Evolutionary conservation across 305 asterid species (phyloP).

Genomic region (Striga hermonthica): DNA sequence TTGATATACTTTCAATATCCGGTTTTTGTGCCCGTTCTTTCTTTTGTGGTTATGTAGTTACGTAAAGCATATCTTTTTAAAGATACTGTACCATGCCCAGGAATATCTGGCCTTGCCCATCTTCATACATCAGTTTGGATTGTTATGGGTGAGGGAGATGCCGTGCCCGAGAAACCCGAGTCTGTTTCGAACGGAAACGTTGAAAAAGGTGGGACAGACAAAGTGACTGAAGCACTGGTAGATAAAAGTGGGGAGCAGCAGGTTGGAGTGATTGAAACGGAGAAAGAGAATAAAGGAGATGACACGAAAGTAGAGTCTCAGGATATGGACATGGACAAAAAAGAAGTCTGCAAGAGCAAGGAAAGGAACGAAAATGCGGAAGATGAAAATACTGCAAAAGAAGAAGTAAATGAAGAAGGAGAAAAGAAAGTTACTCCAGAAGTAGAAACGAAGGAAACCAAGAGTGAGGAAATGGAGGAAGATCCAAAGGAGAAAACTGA

Average conservation of each 20-base stretch:
- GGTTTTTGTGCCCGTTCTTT: neutral
- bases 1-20: too few species aligned
- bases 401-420: slow-evolving; percentile 25
- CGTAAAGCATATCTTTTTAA: neutral
- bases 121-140: slow-evolving; percentile 18
- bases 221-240: slow-evolving; percentile 31
- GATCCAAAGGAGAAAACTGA: neutral
- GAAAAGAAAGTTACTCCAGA: slow-evolving; percentile 23
- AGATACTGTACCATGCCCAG: neutral
- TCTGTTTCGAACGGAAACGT: slow-evolving; percentile 45
- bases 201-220: slow-evolving; percentile 32
- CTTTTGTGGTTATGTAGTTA: neutral
- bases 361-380: slow-evolving; percentile 34
- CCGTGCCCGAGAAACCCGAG: slow-evolving; percentile 42
- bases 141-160: slow-evolving; percentile 64
- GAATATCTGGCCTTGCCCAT: neutral
- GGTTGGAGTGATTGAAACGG: slow-evolving; percentile 36
- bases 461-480: slow-evolving; percentile 1
- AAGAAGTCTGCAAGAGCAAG: slow-evolving; percentile 28
- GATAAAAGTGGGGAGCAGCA: slow-evolving; percentile 37
- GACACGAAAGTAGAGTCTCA: slow-evolving; percentile 34
- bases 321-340: slow-evolving; percentile 42
- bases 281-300: slow-evolving; percentile 39
- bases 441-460: slow-evolving; percentile 2
- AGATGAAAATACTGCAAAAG: slow-evolving; percentile 22